Evolutionary conservation across 306 rosid genomes (phyloP).

Genomic region (Cucumis hystrix): DNA sequence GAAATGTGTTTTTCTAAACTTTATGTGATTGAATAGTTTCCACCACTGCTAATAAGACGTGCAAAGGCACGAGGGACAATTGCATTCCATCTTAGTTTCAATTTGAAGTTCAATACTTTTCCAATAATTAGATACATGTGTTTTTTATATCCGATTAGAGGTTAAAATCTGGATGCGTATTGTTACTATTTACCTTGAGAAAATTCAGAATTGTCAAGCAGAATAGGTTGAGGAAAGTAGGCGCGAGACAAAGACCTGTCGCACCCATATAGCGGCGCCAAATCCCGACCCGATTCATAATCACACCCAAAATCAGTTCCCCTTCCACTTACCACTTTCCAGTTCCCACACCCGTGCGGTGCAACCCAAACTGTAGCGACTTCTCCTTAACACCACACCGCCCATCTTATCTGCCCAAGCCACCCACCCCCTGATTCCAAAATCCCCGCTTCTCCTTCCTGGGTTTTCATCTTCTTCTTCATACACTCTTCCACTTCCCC

Average conservation of each 20-base stretch:
- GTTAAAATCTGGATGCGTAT: too few species aligned
- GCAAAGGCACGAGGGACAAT: too few species aligned
- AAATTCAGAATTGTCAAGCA: too few species aligned
- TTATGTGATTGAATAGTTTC: too few species aligned
- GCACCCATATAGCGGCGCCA: neutral
- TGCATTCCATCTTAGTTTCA: neutral
- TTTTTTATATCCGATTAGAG: too few species aligned
- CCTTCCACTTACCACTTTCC: neutral
- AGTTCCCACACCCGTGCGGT: neutral
- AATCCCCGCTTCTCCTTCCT: neutral
- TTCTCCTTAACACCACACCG: neutral
- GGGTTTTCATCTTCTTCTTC: neutral
- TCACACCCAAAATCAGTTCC: neutral
- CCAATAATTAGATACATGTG: too few species aligned
- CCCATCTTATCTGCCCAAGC: neutral
- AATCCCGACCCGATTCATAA: neutral
- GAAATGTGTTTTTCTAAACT: too few species aligned
- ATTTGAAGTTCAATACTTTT: neutral
- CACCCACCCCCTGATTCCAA: neutral
- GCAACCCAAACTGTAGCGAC: neutral
- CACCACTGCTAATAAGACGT: too few species aligned
- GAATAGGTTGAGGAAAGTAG: neutral
- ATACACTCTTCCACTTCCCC: neutral
- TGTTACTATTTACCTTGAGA: too few species aligned
- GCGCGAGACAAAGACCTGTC: neutral